These are phyloP conservation scores for Diaporthe helianthi DNA, from an alignment of 2,329 filamentous ascomycete genomes.

Conservation along the genomic window DNA sequence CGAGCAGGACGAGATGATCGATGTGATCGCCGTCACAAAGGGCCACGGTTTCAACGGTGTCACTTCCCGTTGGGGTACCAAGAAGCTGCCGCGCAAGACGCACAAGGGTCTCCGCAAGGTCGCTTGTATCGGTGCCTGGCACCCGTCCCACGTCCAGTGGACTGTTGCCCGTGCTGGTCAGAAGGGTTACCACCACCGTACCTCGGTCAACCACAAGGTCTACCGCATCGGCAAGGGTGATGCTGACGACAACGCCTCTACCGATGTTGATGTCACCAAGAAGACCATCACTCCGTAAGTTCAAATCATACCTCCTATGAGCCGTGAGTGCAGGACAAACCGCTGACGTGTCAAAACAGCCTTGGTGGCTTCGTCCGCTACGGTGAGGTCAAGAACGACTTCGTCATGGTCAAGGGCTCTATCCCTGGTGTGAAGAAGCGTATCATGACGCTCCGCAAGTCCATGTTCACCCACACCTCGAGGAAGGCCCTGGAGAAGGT, in stretches of 20 bases:
- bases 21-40: conserved; percentile 99
- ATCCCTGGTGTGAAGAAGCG: conserved; percentile 99
- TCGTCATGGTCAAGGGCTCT: conserved; percentile 94
- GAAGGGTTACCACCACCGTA: conserved; percentile 99
- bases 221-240: conserved; percentile 96
- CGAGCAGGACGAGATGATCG: conserved; percentile 99
- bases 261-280: conserved; percentile 96
- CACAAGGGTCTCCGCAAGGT: conserved; percentile 99
- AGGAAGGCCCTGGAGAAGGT: conserved; percentile 98
- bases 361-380: conserved; percentile 99
- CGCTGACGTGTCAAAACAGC: conserved; percentile 54
- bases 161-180: conserved; percentile 99
- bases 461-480: conserved; percentile 96
- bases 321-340: neutral
- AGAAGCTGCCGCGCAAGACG: conserved; percentile 99
- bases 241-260: conserved; percentile 91
- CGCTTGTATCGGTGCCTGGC: conserved; percentile 99
- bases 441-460: conserved; percentile 98
- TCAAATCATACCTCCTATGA: conserved; percentile 16
- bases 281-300: conserved; percentile 99
- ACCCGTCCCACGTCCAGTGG: conserved; percentile 99
- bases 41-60: conserved; percentile 99
- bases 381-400: conserved; percentile 99
- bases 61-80: conserved; percentile 98
- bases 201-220: conserved; percentile 99